Evolutionary conservation across 805 yeast genomes (phyloP).

Genomic region (Ogataea henricii): DNA sequence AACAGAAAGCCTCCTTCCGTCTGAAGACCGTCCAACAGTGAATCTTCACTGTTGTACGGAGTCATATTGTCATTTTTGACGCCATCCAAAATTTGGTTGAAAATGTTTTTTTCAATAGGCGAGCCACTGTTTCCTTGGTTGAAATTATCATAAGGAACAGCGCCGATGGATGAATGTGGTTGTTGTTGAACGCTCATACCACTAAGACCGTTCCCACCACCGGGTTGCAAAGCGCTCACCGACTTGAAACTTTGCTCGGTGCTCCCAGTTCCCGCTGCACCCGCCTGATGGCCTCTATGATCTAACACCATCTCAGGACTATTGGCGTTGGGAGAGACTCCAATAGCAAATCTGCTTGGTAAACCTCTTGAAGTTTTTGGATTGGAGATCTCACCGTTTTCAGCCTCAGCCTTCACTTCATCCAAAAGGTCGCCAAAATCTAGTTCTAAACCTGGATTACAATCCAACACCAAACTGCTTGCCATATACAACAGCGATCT

Average conservation of each 20-base stretch:
- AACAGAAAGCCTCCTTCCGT: conserved; percentile 25
- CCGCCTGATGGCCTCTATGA: not conserved
- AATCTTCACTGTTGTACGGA: conserved; percentile 15
- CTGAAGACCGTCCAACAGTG: conserved; percentile 10
- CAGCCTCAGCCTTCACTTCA: conserved; percentile 12
- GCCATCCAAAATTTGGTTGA: conserved; percentile 1
- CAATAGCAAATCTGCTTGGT: not conserved
- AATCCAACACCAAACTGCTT: conserved; percentile 18
- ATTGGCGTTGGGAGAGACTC: not conserved
- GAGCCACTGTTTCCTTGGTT: not conserved
- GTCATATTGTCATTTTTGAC: conserved; percentile 10
- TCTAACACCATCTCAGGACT: not conserved
- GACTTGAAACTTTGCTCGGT: not conserved
- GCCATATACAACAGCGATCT: conserved; percentile 29
- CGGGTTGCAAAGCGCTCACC: not conserved
- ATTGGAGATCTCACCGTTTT: not conserved
- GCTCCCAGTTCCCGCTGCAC: too few species aligned
- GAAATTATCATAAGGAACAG: not conserved
- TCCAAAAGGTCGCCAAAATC: conserved; percentile 26
- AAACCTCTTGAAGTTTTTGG: not conserved
- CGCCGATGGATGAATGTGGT: not conserved
- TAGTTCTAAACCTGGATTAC: conserved; percentile 14
- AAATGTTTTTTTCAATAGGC: not conserved
- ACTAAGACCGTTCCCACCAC: not conserved
- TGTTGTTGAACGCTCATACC: not conserved